Evolutionary conservation across 441 rosid genomes (phyloP).

Genomic region (Euphorbia schlechtendalii): DNA sequence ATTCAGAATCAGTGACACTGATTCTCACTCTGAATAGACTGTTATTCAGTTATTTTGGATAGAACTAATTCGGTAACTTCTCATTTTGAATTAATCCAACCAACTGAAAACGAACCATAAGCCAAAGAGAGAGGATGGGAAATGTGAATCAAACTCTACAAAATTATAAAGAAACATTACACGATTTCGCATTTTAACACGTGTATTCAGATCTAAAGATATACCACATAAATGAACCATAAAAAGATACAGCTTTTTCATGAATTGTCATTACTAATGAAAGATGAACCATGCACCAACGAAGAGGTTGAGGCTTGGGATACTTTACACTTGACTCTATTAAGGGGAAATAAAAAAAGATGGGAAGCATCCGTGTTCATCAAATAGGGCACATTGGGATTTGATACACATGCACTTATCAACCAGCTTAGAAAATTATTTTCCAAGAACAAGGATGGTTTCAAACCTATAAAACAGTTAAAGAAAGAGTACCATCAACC

Average conservation of each 20-base stretch:
- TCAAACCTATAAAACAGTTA: background rate
- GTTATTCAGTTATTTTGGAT: background rate
- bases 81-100: background rate
- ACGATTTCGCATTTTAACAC: background rate
- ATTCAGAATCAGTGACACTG: too few species aligned
- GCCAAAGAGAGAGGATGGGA: background rate
- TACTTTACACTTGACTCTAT: background rate
- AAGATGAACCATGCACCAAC: background rate
- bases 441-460: background rate
- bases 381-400: background rate
- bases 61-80: background rate
- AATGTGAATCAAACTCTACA: background rate
- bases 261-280: background rate
- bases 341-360: background rate
- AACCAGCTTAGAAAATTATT: slow-evolving; percentile 2
- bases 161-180: background rate
- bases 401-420: background rate
- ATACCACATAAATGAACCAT: background rate
- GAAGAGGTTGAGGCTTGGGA: background rate
- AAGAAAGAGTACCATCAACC: background rate
- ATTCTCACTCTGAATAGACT: background rate
- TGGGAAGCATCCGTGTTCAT: background rate
- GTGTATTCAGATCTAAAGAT: too few species aligned
- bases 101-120: background rate
- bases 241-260: background rate